Percentiles rank a stretch among this genome's conserved stretches.
These are phyloP conservation scores for Parastagonospora nodorum DNA, from an alignment of 2,329 filamentous ascomycete genomes.

Conservation along the genomic window DNA sequence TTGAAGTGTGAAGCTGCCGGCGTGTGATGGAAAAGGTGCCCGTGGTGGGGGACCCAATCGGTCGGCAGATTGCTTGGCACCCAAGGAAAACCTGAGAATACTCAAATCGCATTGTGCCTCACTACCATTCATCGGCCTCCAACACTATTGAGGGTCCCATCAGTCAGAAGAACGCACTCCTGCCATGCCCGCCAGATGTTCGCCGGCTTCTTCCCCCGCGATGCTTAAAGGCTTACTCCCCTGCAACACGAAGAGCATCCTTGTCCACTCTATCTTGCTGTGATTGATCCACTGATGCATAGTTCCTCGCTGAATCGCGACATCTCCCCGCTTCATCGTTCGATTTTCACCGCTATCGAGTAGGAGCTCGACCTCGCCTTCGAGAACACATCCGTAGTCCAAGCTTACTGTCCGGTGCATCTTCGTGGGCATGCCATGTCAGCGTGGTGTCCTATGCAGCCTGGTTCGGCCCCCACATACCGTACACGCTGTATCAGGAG, in stretches of 20 bases:
- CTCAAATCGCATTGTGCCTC: too few species aligned
- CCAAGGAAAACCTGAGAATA: background rate
- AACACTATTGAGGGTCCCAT: background rate
- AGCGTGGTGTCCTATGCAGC: too few species aligned
- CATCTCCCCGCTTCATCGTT: constrained; percentile 44
- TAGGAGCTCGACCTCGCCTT: constrained; percentile 46
- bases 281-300: constrained; percentile 49
- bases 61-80: constrained; percentile 26
- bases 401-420: constrained; percentile 50
- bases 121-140: too few species aligned
- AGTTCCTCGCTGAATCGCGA: constrained; percentile 47
- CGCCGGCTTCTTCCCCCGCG: constrained; percentile 37
- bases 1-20: constrained; percentile 1
- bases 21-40: constrained; percentile 12
- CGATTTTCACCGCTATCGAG: constrained; percentile 48
- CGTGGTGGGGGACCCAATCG: constrained; percentile 15
- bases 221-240: constrained; percentile 41
- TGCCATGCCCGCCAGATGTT: constrained; percentile 43
- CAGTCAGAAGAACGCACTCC: constrained; percentile 44
- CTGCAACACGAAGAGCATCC: constrained; percentile 47
- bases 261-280: constrained; percentile 38
- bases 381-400: constrained; percentile 48
- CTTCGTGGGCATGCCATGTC: too few species aligned
- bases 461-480: too few species aligned
- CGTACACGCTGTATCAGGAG: constrained; percentile 39